Conservation (phyloP, 2,329 filamentous ascomycete species). For the Cladosporium cucumerinum region DNA sequence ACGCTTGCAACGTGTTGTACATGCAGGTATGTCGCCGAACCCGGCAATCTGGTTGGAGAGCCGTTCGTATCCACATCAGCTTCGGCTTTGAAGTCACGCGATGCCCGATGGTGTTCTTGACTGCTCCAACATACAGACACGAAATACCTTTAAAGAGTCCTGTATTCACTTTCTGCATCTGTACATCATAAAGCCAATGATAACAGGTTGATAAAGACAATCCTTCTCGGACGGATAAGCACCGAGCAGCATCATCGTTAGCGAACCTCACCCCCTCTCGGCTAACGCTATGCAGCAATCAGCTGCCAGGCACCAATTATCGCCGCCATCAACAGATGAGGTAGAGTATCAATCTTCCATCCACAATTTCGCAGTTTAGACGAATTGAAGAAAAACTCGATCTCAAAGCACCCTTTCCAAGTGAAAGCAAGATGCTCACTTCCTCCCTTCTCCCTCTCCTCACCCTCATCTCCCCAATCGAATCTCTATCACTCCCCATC, state of each 20-base stretch:
- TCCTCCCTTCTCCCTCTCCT: not conserved
- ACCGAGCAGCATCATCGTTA: not conserved
- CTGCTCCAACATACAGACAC: not conserved
- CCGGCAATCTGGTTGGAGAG: slow-evolving; percentile 14
- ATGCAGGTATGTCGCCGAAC: not conserved
- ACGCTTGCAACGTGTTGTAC: slow-evolving; percentile 7
- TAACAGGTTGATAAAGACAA: not conserved
- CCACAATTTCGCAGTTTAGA: not conserved
- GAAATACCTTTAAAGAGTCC: not conserved
- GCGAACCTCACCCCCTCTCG: not conserved
- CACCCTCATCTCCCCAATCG: not conserved
- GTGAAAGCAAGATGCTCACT: not conserved
- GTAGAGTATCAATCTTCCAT: not conserved
- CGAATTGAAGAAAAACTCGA: not conserved
- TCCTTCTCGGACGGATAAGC: not conserved
- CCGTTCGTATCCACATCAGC: slow-evolving; percentile 13
- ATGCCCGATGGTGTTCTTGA: not conserved
- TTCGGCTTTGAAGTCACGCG: not conserved
- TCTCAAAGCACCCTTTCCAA: not conserved
- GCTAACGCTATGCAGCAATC: not conserved
- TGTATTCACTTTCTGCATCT: not conserved
- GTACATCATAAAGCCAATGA: not conserved
- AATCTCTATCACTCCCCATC: not conserved
- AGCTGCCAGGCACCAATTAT: not conserved
- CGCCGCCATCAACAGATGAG: not conserved